Conservation (phyloP, 148 eudicot genomes). For the Chenopodium quinoa region DNA sequence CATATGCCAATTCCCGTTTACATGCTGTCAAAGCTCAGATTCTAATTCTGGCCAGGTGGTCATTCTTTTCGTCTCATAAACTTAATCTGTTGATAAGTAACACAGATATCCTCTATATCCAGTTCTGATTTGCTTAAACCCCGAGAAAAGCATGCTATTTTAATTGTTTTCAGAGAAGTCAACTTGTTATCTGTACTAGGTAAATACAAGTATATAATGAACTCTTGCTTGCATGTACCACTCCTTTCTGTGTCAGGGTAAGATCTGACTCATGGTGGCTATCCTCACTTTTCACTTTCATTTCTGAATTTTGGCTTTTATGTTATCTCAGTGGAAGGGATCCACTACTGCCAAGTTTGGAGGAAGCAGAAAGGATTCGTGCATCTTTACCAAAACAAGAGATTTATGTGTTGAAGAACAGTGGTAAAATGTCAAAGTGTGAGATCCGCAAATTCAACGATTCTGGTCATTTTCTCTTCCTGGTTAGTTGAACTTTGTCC, state of each 20-base stretch:
- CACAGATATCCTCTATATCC: neutral
- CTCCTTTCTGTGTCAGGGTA: neutral
- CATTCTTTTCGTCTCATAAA: neutral
- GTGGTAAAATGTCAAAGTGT: slow-evolving; percentile 33
- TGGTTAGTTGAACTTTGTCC: slow-evolving; percentile 25
- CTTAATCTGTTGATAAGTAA: neutral
- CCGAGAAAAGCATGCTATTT: neutral
- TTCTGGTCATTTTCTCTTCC: slow-evolving; percentile 41
- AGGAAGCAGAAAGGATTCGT: slow-evolving; percentile 45
- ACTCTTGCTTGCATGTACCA: neutral
- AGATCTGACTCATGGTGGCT: neutral
- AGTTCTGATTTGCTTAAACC: neutral
- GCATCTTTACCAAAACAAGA: slow-evolving; percentile 37
- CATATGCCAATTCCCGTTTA: slow-evolving; percentile 39
- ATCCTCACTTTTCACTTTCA: neutral
- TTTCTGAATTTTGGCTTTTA: neutral
- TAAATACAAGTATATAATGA: neutral
- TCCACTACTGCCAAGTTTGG: slow-evolving; percentile 34
- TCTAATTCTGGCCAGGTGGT: slow-evolving; percentile 47
- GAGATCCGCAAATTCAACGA: slow-evolving; percentile 39
- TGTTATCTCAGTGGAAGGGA: slow-evolving; percentile 40
- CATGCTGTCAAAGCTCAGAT: slow-evolving; percentile 43
- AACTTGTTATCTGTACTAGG: neutral
- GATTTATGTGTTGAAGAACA: slow-evolving; percentile 23
- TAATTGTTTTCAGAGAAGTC: neutral